phyloP scores from a whole-genome alignment of 2,329 filamentous ascomycete genomes.

The Neodidymelliopsis sp. region DNA sequence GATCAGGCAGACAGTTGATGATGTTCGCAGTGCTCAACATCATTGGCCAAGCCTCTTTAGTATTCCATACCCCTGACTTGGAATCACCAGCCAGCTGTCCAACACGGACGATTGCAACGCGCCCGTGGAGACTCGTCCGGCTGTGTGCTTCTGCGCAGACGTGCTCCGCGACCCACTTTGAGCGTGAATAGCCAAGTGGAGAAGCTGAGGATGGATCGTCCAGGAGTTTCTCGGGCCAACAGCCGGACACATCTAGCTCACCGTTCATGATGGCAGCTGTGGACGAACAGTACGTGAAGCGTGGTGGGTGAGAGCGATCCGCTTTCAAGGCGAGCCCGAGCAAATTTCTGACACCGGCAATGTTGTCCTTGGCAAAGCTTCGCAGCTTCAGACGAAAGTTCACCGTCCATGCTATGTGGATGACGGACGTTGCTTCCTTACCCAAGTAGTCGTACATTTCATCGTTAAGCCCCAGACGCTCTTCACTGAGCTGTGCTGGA shows the following conservation, averaged over 20 bases:
- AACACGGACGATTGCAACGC: slow-evolving; percentile 47
- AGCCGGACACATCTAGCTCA: slow-evolving; percentile 16
- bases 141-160: slow-evolving; percentile 55
- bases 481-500: slow-evolving; percentile 57
- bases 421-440: slow-evolving; percentile 58
- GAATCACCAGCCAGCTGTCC: slow-evolving; percentile 51
- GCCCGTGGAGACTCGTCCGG: slow-evolving; percentile 37
- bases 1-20: slow-evolving; percentile 40
- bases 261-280: slow-evolving; percentile 55
- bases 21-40: slow-evolving; percentile 43
- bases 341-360: slow-evolving; percentile 60
- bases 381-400: slow-evolving; percentile 67
- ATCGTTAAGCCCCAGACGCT: slow-evolving; percentile 57
- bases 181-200: slow-evolving; percentile 62
- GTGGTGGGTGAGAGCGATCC: slow-evolving; percentile 38
- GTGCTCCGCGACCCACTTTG: slow-evolving; percentile 65
- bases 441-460: slow-evolving; percentile 53
- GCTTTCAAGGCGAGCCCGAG: slow-evolving; percentile 54
- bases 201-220: slow-evolving; percentile 54
- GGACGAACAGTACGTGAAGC: slow-evolving; percentile 62
- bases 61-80: slow-evolving; percentile 38
- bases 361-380: slow-evolving; percentile 63
- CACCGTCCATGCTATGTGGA: slow-evolving; percentile 71
- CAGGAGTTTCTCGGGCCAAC: slow-evolving; percentile 54
- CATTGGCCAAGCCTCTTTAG: slow-evolving; percentile 47